phyloP scores from a whole-genome alignment of 2,329 filamentous ascomycete species.

The Nothopassalora personata region DNA sequence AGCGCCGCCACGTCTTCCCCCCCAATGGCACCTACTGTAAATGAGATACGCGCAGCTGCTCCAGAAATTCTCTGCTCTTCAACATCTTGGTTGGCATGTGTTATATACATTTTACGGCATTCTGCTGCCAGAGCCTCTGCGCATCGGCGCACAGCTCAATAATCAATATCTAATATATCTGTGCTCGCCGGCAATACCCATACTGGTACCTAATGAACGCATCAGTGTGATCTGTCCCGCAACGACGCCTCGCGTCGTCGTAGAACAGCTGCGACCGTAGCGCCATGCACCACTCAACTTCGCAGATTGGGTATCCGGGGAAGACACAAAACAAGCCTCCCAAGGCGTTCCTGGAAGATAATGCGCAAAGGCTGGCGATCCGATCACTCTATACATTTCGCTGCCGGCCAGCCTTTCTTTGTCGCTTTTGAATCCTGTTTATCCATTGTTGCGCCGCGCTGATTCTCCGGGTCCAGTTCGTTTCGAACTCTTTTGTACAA shows the following conservation, averaged over 20 bases:
- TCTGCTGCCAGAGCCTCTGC: neutral
- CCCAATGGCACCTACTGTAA: too few relatives aligned
- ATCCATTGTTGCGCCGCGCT: conserved; percentile 4
- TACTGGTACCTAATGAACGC: conserved; percentile 1
- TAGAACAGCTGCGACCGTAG: neutral
- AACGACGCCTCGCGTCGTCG: neutral
- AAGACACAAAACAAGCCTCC: neutral
- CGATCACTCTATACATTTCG: neutral
- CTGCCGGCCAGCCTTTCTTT: neutral
- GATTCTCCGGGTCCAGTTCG: neutral
- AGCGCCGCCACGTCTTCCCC: too few relatives aligned
- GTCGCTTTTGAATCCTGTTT: neutral
- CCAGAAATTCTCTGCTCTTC: too few relatives aligned
- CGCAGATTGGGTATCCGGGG: conserved; percentile 11
- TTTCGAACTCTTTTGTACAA: conserved; percentile 5
- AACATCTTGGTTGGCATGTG: too few relatives aligned
- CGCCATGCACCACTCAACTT: neutral
- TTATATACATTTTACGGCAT: too few relatives aligned
- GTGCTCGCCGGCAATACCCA: neutral
- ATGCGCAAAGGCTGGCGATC: neutral
- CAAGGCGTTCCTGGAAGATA: neutral
- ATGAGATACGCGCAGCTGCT: too few relatives aligned
- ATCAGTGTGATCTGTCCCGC: conserved; percentile 3
- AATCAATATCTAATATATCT: neutral
- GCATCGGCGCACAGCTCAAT: neutral